Conservation (phyloP, 202 grass and related monocot species). For the Sporobolus alterniflorus region DNA sequence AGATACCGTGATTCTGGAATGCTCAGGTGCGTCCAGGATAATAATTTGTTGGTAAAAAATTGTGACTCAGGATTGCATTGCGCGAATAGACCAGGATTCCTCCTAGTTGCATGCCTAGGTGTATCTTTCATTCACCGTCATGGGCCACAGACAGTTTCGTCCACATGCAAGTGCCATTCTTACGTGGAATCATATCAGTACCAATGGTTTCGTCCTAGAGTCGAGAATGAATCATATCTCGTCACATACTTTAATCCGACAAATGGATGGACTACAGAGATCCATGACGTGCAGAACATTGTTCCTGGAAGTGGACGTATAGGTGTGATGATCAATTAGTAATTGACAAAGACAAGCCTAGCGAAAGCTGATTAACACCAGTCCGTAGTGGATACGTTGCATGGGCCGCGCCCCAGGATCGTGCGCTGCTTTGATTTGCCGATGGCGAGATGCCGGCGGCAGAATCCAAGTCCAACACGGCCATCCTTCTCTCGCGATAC, state of each 20-base stretch:
- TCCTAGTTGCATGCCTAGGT: not conserved
- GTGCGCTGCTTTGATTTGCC: not conserved
- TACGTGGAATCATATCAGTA: slow-evolving; percentile 11
- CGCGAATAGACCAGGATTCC: no score
- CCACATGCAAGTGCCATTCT: slow-evolving; percentile 19
- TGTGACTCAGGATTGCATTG: no score
- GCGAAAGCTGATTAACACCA: no score
- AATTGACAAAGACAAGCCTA: no score
- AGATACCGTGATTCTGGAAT: not conserved
- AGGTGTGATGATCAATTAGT: no score
- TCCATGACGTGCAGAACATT: not conserved
- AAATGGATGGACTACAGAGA: no score
- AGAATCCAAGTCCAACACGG: slow-evolving; percentile 1
- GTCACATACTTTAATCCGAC: not conserved
- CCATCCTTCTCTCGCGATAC: not conserved
- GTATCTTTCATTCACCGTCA: not conserved
- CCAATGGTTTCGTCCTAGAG: not conserved
- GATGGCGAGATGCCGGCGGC: not conserved
- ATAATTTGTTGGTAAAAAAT: not conserved
- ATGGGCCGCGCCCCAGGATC: not conserved
- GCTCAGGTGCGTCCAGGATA: not conserved
- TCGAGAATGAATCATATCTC: not conserved
- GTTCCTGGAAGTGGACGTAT: no score
- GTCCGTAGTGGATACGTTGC: no score
- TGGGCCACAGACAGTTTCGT: not conserved